A percentile compares a stretch with the other conserved stretches of the same genome.
Conservation (phyloP, 768 basidiomycete genomes). For the Tulasnella sp. region DNA sequence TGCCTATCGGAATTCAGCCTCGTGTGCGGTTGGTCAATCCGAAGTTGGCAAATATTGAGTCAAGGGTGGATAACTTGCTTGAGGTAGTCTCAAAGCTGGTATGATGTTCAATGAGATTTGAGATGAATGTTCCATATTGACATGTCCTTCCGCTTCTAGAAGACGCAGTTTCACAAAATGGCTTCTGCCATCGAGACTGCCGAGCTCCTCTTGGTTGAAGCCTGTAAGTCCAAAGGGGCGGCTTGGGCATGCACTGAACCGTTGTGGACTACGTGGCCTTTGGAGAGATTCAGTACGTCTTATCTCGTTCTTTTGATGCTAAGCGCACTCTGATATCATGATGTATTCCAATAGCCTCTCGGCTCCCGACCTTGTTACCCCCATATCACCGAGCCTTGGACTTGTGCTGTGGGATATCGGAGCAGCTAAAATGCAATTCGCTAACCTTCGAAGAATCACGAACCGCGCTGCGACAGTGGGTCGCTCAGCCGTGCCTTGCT, state of each 20-base stretch:
- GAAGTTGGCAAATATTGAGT: constrained; percentile 58
- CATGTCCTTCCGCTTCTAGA: constrained; percentile 29
- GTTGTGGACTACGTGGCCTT: constrained; percentile 72
- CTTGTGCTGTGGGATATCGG: constrained; percentile 44
- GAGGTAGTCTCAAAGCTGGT: constrained; percentile 54
- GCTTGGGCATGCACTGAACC: constrained; percentile 60
- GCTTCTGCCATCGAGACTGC: constrained; percentile 49
- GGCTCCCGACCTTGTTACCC: constrained; percentile 42
- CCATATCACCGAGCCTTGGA: constrained; percentile 58
- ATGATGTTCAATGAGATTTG: no score
- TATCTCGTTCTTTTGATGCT: background rate
- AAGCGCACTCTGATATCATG: background rate
- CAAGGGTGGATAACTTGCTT: constrained; percentile 48
- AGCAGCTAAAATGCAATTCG: constrained; percentile 50
- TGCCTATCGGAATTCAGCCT: constrained; percentile 44
- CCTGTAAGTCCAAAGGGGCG: constrained; percentile 59
- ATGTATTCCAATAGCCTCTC: constrained; percentile 36
- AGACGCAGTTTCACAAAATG: constrained; percentile 62
- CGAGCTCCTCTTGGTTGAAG: constrained; percentile 54
- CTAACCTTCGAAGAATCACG: constrained; percentile 60
- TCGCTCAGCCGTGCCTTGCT: constrained; percentile 53
- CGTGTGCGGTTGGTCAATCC: constrained; percentile 49
- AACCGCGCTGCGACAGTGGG: constrained; percentile 52
- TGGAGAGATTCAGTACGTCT: constrained; percentile 61
- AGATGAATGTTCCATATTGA: no score